Evolutionary conservation across 2,329 filamentous ascomycete species (phyloP), one percentile per base, ranked within the genome.

Genomic region (Aspergillus ustus): DNA sequence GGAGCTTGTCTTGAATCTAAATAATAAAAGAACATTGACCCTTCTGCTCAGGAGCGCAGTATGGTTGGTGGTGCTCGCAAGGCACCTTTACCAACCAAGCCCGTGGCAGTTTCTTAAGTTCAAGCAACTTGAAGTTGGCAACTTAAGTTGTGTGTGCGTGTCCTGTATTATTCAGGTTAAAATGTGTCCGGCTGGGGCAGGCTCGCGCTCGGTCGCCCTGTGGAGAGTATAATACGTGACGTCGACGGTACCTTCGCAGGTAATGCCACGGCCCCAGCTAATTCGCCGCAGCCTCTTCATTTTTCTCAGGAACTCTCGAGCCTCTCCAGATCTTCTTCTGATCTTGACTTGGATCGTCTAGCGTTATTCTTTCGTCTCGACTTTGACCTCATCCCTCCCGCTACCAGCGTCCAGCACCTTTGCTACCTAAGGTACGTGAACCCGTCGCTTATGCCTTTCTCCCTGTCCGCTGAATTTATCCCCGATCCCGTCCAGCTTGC

Each of bases 201-300:
- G 34, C 34, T 29, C 37, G 53, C 53, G 34, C 48, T 48, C 43
- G 48, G 40, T 29, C 17, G 49, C 45, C 20, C 9, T 34, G 28
- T 22, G 11, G 4, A 50, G 29, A 46, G 34, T 34, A 60, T 46
- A 31, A 51, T 37, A 52, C 57, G 51, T 37, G 40, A 40, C 53
- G 56, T 61, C 63, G 66, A 64, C 63, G 57, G 63, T 62, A 63
- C 57, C 46, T 17, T 2, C 17, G 43, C 22, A 50, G 61, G 52
- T 72, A 74, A 57, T 73, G 69, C 71, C 73, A 75, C 72, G 67
- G n/a, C 64, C 69, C 65, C 67, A 69, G 60, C 63, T 65, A 68
- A 74, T 67, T 68, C 63, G 66, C 65, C 61, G 59, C 61, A 60
- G 59, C 61, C 61, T 61, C 59, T 61, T 63, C 61, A 59, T 61